Base-by-base conservation (phyloP, 2,329 filamentous ascomycete species). In the Dactylellina drechsleri region DNA sequence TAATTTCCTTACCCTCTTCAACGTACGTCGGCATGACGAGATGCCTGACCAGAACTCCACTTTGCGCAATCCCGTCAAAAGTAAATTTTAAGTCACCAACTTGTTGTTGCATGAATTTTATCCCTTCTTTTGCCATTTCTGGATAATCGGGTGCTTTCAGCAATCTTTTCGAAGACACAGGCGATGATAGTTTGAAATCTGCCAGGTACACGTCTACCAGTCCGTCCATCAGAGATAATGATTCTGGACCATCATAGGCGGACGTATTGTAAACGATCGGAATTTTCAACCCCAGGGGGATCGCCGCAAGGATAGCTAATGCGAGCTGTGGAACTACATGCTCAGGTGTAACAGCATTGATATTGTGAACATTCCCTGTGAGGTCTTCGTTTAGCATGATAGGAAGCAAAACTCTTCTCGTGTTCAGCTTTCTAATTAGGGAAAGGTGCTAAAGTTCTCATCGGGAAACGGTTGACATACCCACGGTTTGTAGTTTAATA, bases 231-330 rank as follows among this genome's bases (percentile, higher is more conserved):
- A 95, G 84, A 72, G 88, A 82, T 0, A 96, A 83, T 0, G 90
- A 92, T 1, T 88, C 89, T 0, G 90, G 83, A 0, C 89, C 92
- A 82, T 96, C 92, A 79, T 91, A 96, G 10, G 90, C 89, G 0
- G 90, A 93, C 0, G 91, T 93, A 80, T 96, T 96, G 84, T 96
- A 95, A 40, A 96, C 86, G 78, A 96, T 89, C 1, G 92, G 92
- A 10, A 94, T 79, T 2, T 83, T 85, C 8, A 95, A 82, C 0
- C 92, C 92, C 41, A 89, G 83, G 26, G 92, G 88, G 54, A 87
- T 85, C 0, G 92, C 91, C 76, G 90, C 86, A 23, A 96, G 84
- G 78, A 95, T 92, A 13, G 89, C 90, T 36, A 95, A 83, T 0
- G 87, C 91, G 8, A 95, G 91, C 80, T 95, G 92, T 0, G 92